Base-by-base conservation (phyloP, 768 basidiomycete species). In the Lactarius hatsudake region DNA sequence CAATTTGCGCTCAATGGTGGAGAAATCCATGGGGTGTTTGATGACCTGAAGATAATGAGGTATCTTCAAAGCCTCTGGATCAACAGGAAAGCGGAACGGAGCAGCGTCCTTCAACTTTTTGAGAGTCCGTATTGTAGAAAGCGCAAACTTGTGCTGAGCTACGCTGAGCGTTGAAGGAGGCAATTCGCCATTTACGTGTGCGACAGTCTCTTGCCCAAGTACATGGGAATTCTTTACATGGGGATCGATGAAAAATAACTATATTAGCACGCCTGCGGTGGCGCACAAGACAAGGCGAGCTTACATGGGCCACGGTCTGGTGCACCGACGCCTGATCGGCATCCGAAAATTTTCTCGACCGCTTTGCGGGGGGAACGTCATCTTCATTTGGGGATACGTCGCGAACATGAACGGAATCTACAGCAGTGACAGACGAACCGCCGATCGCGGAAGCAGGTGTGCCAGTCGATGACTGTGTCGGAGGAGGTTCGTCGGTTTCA, bases 11-110 rank as follows among this genome's bases (percentile, higher is more conserved):
- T 98, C 96, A 66, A 98, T 86, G 54, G 96, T 97, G 3, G 87
- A 83, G 56, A 99, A 84, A 75, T 98, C 97, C 93, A 98, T 98
- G 0, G 97, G 97, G 32, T 83, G 85, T 74, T 88, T 92, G 78
- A 99, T 86, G 74, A 98, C 87, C 55, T 82, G 82, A 42, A 85
- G 85, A 73, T 99, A 99, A 75, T 96, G 94, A 10, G 94, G 96
- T 68, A 93, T 86, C 68, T 86, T 87, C 71, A 94, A 80, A 9
- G 86, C 89, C 71, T 95, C 83, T 26, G 88, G 83, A 76, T 99
- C 97, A 64, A 99, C 97, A 23, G 97, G 95, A 59, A 81, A 82
- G 61, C 90, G 77, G 79, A 99, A 99, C 1, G 94, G 87, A 1
- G 75, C 74, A 0, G 93, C 86, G 62, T 96, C 93, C 75, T 93